phyloP scores from a whole-genome alignment of 176 grass and related monocot species.

The Phragmites australis region DNA sequence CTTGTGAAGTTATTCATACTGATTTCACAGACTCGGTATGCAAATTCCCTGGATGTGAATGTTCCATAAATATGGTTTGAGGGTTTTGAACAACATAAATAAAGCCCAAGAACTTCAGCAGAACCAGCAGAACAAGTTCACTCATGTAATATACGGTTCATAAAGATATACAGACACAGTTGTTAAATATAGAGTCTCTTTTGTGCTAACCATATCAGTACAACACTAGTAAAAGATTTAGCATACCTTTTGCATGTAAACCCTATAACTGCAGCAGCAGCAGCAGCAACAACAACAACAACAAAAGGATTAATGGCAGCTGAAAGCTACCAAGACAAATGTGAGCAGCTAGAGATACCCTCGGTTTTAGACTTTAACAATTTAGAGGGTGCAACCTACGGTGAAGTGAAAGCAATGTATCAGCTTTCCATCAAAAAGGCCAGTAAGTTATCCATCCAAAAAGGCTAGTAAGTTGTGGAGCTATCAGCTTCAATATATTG shows the following conservation, averaged over 20 bases:
- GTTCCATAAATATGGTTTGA: neutral
- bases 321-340: neutral
- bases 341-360: neutral
- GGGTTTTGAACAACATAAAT: neutral
- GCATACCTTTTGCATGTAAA: slow-evolving; percentile 1
- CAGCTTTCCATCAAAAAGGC: no score
- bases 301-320: neutral
- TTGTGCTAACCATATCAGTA: neutral
- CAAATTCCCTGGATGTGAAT: neutral
- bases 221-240: neutral
- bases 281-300: neutral
- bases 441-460: slow-evolving; percentile 33
- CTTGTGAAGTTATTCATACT: neutral
- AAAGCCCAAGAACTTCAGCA: no score
- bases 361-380: neutral
- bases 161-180: neutral
- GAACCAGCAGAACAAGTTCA: neutral
- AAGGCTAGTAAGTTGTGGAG: neutral
- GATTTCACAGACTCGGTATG: neutral
- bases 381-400: slow-evolving; percentile 10
- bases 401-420: slow-evolving; percentile 27
- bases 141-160: neutral
- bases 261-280: neutral
- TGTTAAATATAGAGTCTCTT: neutral
- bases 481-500: neutral